These are phyloP conservation scores for Chlorella ohadii DNA, from an alignment of 139 green algal genomes.

Conservation along the genomic window DNA sequence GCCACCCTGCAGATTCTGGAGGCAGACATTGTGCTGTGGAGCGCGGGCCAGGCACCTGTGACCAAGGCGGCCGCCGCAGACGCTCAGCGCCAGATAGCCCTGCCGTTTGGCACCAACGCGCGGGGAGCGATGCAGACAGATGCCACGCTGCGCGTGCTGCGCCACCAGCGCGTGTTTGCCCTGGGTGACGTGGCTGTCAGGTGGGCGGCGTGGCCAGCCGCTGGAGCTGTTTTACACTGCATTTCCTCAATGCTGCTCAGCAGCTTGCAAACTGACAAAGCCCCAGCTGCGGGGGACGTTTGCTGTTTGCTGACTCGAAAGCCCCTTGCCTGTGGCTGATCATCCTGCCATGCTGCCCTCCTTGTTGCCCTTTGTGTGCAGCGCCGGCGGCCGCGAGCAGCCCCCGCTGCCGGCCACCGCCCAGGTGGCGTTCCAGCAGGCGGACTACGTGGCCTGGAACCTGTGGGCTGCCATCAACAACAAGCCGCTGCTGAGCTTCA, in stretches of 20 bases:
- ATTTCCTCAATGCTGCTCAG: too few relatives aligned
- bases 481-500: conserved; percentile 91
- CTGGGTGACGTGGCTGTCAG: conserved; percentile 85
- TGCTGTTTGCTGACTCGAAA: too few relatives aligned
- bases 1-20: conserved; percentile 57
- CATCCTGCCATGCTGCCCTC: too few relatives aligned
- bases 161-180: conserved; percentile 88
- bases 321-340: too few relatives aligned
- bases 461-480: conserved; percentile 94
- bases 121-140: conserved; percentile 81
- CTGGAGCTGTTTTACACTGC: too few relatives aligned
- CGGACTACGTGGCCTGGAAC: conserved; percentile 98
- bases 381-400: background rate
- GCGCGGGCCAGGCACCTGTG: conserved; percentile 75
- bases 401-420: conserved; percentile 68
- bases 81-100: background rate
- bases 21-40: conserved; percentile 90
- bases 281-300: too few relatives aligned
- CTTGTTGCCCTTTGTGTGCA: background rate
- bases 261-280: too few relatives aligned
- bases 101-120: conserved; percentile 78
- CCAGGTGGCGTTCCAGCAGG: conserved; percentile 98
- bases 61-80: background rate
- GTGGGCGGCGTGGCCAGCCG: background rate
- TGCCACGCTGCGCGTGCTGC: conserved; percentile 75